Evolutionary conservation across 805 yeast genomes (phyloP), one percentile per base, ranked within the genome.

Genomic region (Yarrowia osloensis): DNA sequence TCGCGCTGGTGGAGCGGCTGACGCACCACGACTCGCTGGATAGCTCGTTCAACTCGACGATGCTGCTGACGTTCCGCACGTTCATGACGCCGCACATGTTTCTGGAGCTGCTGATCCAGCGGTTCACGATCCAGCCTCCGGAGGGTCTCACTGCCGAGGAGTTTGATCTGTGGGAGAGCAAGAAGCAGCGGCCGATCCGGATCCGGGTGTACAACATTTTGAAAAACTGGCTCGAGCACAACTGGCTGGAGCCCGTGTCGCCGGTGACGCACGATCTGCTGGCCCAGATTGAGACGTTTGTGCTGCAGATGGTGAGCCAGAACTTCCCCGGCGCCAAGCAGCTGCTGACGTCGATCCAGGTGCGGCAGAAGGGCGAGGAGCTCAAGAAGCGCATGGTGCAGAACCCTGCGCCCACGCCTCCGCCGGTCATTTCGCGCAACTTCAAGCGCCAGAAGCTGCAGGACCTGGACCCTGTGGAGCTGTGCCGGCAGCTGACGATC

Each of bases 61-160:
- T 93, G 79, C 78, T 92, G 68, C 78, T 86, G n/a, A 86, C 96
- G 0, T 90, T 91, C 76, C 80, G 88, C 40, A 86, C 93, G 37
- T 89, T 92, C 74, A 83, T 88, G 79, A 81, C 88, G 3, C 83
- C 95, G 1, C 76, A 82, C 11, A 89, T 87, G 65, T 79, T 93
- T 40, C 78, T 90, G 49, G 81, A 82, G 46, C 74, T 84, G 49
- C 77, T 91, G 71, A 83, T 89, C 35, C 82, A 83, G 44, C 80
- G 96, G 67, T 94, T 87, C 76, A 82, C 86, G 67, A 77, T 85
- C 17, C 85, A 85, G 69, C 95, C 97, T 24, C 97, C 97, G 0
- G 97, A 90, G 73, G 97, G 96, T 0, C 77, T 94, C 68, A 85
- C 90, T 68, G 89, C 86, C 73, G 96, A 89, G 69, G 96, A 91